A percentile compares a stretch with the other conserved stretches of the same genome.
phyloP scores from a whole-genome alignment of 768 basidiomycete species.

The Ramaria sp. region DNA sequence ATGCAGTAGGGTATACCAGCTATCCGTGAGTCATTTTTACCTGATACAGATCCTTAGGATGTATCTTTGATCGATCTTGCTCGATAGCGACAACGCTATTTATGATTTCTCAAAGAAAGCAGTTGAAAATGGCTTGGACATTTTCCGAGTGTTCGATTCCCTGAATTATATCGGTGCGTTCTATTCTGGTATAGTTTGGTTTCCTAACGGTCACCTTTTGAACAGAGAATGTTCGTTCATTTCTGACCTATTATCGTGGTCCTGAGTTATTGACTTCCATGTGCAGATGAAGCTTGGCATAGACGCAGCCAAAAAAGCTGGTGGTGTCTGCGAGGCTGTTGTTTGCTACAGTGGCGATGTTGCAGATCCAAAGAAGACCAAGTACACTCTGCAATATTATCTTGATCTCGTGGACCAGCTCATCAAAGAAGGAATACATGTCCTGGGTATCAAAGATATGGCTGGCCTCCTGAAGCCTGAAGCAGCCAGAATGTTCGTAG shows the following conservation, averaged over 20 bases:
- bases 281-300: constrained; percentile 91
- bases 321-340: constrained; percentile 94
- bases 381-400: constrained; percentile 97
- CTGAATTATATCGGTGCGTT: constrained; percentile 91
- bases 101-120: constrained; percentile 99
- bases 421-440: constrained; percentile 90
- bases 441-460: constrained; percentile 98
- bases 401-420: constrained; percentile 91
- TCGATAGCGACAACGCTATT: constrained; percentile 83
- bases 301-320: constrained; percentile 98
- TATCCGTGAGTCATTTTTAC: constrained; percentile 61
- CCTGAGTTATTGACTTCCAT: constrained; percentile 12
- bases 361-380: constrained; percentile 86
- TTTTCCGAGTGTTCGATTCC: constrained; percentile 99
- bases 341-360: constrained; percentile 99
- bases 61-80: constrained; percentile 10
- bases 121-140: constrained; percentile 94
- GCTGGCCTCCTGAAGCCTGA: constrained; percentile 93
- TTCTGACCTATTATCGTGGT: neutral
- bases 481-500: constrained; percentile 74
- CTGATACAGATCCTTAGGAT: neutral
- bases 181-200: neutral
- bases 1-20: constrained; percentile 97
- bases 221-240: constrained; percentile 55
- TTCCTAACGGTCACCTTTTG: neutral